Evolutionary conservation across 2,329 filamentous ascomycete genomes (phyloP).

Genomic region (Cryphonectria nitschkei): DNA sequence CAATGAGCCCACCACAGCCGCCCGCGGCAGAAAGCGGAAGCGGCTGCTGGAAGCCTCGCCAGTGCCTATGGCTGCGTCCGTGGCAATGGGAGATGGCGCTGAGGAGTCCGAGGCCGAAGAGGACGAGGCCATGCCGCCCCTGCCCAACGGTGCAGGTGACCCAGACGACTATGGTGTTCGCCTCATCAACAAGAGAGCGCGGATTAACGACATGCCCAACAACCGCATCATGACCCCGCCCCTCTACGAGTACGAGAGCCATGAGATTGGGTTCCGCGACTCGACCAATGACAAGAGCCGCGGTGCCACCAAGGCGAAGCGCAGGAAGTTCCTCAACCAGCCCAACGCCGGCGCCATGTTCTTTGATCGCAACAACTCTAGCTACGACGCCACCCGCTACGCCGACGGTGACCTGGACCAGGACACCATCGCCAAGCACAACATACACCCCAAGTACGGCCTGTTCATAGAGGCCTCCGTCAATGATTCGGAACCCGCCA

Average conservation of each 20-base stretch:
- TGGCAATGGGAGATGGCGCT: neutral
- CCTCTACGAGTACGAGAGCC: constrained; percentile 51
- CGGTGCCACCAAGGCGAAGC: constrained; percentile 55
- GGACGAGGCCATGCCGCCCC: constrained; percentile 30
- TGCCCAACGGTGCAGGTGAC: constrained; percentile 47
- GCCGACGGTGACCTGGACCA: constrained; percentile 56
- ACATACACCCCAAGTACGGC: constrained; percentile 57
- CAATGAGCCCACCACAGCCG: constrained; percentile 24
- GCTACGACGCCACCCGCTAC: constrained; percentile 56
- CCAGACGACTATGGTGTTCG: constrained; percentile 58
- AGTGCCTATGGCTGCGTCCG: neutral
- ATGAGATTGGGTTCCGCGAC: constrained; percentile 64
- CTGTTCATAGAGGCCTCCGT: constrained; percentile 53
- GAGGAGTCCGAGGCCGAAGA: constrained; percentile 27
- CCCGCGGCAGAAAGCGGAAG: constrained; percentile 27
- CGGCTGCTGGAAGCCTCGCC: constrained; percentile 10
- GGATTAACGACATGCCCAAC: constrained; percentile 44
- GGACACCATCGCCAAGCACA: constrained; percentile 52
- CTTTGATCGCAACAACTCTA: constrained; percentile 56
- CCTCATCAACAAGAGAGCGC: constrained; percentile 46
- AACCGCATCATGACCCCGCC: constrained; percentile 59
- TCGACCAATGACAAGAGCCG: constrained; percentile 59
- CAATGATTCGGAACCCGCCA: constrained; percentile 48
- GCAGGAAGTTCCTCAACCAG: constrained; percentile 57
- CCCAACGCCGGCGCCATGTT: constrained; percentile 59